These are phyloP conservation scores for Aspergillus avenaceus DNA, from an alignment of 495 filamentous ascomycete species.

Conservation along the genomic window DNA sequence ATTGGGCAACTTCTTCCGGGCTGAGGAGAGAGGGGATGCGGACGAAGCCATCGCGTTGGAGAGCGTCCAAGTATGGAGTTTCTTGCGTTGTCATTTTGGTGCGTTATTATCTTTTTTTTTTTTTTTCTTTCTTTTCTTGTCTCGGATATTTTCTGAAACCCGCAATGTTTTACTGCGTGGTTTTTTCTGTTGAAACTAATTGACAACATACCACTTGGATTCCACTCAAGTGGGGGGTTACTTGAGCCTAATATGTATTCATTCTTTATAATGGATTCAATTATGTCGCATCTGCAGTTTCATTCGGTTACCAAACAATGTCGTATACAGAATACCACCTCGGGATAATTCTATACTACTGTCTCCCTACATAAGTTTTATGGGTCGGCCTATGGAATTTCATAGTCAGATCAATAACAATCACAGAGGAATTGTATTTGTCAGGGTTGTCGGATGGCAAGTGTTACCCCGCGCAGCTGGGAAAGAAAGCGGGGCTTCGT, in stretches of 20 bases:
- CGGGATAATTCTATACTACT: neutral
- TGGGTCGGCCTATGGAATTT: too few species aligned
- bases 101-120: neutral
- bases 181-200: too few species aligned
- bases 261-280: too few species aligned
- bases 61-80: conserved; percentile 36
- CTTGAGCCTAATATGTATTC: too few species aligned
- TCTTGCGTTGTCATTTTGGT: conserved; percentile 3
- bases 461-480: neutral
- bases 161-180: too few species aligned
- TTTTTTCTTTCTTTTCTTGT: neutral
- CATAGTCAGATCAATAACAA: too few species aligned
- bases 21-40: conserved; percentile 45
- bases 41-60: conserved; percentile 48
- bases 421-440: neutral
- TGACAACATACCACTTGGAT: too few species aligned
- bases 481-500: neutral
- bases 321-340: conserved; percentile 6
- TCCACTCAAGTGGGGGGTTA: too few species aligned
- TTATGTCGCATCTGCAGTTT: neutral
- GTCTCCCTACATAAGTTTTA: too few species aligned
- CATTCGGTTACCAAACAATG: conserved; percentile 7
- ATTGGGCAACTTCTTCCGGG: conserved; percentile 41
- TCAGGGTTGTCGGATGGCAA: neutral
- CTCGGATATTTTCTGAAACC: too few species aligned